Evolutionary conservation across 2,329 filamentous ascomycete genomes (phyloP), one percentile per base, ranked within the genome.

Genomic region (Penicillium sp.): DNA sequence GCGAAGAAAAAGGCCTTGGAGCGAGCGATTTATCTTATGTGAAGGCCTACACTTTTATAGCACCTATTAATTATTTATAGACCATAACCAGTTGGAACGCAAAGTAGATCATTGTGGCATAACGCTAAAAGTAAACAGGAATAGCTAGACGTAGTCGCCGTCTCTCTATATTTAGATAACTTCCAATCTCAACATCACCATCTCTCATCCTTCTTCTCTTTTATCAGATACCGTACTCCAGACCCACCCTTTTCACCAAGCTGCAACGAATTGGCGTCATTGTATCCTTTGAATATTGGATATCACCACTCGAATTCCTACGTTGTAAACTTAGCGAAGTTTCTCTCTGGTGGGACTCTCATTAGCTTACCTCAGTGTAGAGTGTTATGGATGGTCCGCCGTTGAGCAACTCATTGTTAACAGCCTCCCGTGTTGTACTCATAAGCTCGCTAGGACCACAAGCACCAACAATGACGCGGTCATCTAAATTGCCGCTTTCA

Each of bases 11-110:
- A 9, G 8, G 7, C 15, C 4, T 25, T 43, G 15, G 13, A 23
- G 31, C 31, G 5, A 15, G 23, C 15, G 21, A 9, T 42, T 25
- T 43, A 25, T 25, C 7, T 10, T 25, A 75, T 69, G n/a, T 8
- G 27, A 45, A 19, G 19, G 8, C 17, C 10, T 29, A n/a, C 17
- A 44, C 8, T 13, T 19, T 12, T 9, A 19, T 12, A 6, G 5
- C 2, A 4, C 5, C 15, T 19, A 27, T 8, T 13, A 13, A n/a
- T 21, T 12, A 17, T 7, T 13, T 8, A n/a, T 8, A n/a, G 21
- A 36, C 3, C 19, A n/a, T 0, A n/a, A 13, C 6, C 6, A 25
- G 15, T 49, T 35, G 9, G 9, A n/a, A 49, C 2, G 31, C 10
- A n/a, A 25, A n/a, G 5, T 35, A 17, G 5, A 23, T 48, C 13